Conservation (phyloP, 805 yeast genomes). For the Myxozyma geophila region DNA sequence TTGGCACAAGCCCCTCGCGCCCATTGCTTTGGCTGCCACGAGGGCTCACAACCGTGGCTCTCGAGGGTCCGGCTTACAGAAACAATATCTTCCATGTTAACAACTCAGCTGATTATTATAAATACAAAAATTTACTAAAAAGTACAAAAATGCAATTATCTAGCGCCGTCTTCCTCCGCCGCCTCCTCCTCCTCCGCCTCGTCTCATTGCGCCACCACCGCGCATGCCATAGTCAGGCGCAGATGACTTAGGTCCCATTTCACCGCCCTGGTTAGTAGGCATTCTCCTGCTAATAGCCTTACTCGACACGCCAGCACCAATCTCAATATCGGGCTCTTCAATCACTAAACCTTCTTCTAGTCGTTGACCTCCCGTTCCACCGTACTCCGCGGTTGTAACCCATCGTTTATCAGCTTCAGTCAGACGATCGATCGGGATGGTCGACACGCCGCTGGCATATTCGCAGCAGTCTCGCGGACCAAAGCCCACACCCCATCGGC, state of each 20-base stretch:
- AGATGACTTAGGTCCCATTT: conserved; percentile 35
- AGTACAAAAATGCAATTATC: background rate
- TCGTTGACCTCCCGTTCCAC: conserved; percentile 92
- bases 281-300: conserved; percentile 88
- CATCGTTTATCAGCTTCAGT: conserved; percentile 94
- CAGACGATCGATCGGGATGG: conserved; percentile 82
- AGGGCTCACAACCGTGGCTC: too few relatives aligned
- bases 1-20: conserved; percentile 1
- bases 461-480: conserved; percentile 99
- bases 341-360: conserved; percentile 77
- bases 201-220: background rate
- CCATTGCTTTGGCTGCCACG: too few relatives aligned
- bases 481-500: conserved; percentile 98
- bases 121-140: background rate
- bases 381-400: conserved; percentile 91
- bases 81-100: too few relatives aligned
- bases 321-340: conserved; percentile 97
- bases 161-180: background rate
- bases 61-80: too few relatives aligned
- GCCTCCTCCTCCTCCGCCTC: background rate
- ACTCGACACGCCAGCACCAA: conserved; percentile 91
- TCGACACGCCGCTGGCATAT: conserved; percentile 85
- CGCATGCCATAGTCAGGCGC: background rate
- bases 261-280: conserved; percentile 79
- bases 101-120: background rate